Evolutionary conservation across 306 rosid genomes (phyloP).

Genomic region (Begonia loranthoides): DNA sequence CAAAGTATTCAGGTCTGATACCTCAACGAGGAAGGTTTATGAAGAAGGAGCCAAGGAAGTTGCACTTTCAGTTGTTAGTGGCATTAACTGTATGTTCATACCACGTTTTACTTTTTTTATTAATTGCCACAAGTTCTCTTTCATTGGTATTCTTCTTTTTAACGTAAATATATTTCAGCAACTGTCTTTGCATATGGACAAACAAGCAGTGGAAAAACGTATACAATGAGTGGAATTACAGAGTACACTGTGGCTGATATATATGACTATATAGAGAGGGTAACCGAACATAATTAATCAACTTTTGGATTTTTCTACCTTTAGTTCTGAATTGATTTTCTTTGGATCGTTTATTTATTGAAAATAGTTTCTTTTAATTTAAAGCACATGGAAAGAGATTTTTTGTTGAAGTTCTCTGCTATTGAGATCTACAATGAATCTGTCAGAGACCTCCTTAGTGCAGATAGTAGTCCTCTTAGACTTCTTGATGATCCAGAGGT

Average conservation of each 20-base stretch:
- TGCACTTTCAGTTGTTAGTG: constrained; percentile 83
- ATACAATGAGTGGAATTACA: constrained; percentile 87
- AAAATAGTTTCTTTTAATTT: constrained; percentile 8
- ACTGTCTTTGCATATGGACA: constrained; percentile 98
- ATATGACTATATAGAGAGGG: constrained; percentile 56
- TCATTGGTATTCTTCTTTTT: background rate
- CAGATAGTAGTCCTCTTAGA: constrained; percentile 72
- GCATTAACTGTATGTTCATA: constrained; percentile 70
- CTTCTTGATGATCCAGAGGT: constrained; percentile 99
- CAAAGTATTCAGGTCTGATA: constrained; percentile 70
- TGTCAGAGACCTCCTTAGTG: constrained; percentile 86
- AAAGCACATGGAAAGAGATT: constrained; percentile 83
- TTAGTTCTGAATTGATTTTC: constrained; percentile 6
- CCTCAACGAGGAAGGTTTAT: constrained; percentile 74
- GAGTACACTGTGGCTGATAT: constrained; percentile 73
- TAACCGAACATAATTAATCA: constrained; percentile 9
- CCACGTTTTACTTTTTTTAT: constrained; percentile 5
- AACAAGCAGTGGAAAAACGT: constrained; percentile 98
- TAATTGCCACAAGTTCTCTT: constrained; percentile 8
- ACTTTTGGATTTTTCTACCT: constrained; percentile 2
- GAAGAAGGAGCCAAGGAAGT: constrained; percentile 87
- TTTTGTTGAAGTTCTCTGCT: constrained; percentile 72
- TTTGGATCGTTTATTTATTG: constrained; percentile 15
- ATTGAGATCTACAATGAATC: constrained; percentile 97
- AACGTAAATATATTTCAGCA: constrained; percentile 28